Evolutionary conservation across 192 early-diverging fungal species (phyloP).

Genomic region (Podila epicladia): DNA sequence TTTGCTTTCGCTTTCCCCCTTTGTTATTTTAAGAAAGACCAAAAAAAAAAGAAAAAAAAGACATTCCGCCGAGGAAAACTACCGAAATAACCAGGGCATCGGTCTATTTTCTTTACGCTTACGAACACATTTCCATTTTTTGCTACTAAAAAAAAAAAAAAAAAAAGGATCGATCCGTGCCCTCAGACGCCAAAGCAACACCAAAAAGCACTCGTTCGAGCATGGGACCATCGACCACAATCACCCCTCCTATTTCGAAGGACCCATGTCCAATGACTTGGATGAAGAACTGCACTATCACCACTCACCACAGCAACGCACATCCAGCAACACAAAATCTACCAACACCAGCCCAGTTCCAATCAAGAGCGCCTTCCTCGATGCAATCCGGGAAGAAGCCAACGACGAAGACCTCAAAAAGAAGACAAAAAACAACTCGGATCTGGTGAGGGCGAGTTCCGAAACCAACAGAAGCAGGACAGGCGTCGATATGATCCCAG

Average conservation of each 20-base stretch:
- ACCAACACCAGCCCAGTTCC: neutral
- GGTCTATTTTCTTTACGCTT: too few species aligned
- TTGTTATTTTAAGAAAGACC: slow-evolving; percentile 1
- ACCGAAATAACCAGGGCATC: too few species aligned
- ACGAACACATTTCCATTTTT: too few species aligned
- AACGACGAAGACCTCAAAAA: neutral
- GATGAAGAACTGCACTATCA: neutral
- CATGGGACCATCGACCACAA: slow-evolving; percentile 6
- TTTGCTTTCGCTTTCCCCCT: neutral
- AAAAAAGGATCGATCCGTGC: too few species aligned
- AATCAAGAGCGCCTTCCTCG: neutral
- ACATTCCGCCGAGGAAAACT: neutral
- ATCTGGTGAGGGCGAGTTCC: neutral
- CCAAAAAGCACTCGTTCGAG: neutral
- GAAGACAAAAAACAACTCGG: neutral
- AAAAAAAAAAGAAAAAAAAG: neutral
- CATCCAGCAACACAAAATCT: neutral
- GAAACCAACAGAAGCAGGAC: slow-evolving; percentile 1
- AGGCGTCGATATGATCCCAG: neutral
- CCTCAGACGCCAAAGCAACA: too few species aligned
- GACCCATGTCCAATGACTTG: neutral
- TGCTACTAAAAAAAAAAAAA: too few species aligned
- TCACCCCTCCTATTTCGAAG: slow-evolving; percentile 6
- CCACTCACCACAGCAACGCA: neutral
- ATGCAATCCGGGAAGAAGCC: slow-evolving; percentile 18